Base-by-base conservation (phyloP, 495 filamentous ascomycete genomes). In the Niebla homalea region DNA sequence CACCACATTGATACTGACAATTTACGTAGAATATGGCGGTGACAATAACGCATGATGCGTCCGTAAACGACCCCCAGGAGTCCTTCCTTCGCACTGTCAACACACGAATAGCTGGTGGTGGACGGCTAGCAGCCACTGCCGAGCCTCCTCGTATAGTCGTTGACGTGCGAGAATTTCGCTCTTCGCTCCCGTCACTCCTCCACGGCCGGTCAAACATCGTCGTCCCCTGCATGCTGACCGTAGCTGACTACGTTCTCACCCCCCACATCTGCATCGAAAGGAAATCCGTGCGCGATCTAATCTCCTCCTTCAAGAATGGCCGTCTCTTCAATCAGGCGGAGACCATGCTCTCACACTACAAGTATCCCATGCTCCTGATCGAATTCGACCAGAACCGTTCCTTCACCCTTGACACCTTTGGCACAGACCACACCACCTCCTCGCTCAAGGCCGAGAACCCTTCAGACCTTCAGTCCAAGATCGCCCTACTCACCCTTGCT, bases 341-440 rank as follows among this genome's bases (percentile, higher is more conserved):
- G 67, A 83, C 83, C 19, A 96, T 98, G 93, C 77, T 90, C 29
- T 76, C 84, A 58, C 78, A 97, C 67, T 98, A 98, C 76, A 84
- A 85, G 58, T 79, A 66, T 55, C 87, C 90, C 0, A 84, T 97
- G 75, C 80, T 98, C 3, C 73, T 98, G 29, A 95, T 98, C 57
- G 92, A 98, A 62, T 98, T 98, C 65, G 89, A 97, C 64, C 85
- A 94, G 61, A 88, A 94, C 67, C 95, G 94, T 61, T 87, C 85
- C 19, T 98, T 98, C 65, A 97, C 87, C 10, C 83, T 98, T 15
- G 92, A 97, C 64, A 86, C 87, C 0, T 94, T 94, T 61, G 83
- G 86, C 11, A 86, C 87, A 49, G 71, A 87, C 2, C 84, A 83
- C 23, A 79, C 80, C 20, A 73, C 76, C 18, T 75, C 76, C 56